Evolutionary conservation across 345 rosid species (phyloP), one percentile per base, ranked within the genome.

Genomic region (Melaleuca quinquenervia): DNA sequence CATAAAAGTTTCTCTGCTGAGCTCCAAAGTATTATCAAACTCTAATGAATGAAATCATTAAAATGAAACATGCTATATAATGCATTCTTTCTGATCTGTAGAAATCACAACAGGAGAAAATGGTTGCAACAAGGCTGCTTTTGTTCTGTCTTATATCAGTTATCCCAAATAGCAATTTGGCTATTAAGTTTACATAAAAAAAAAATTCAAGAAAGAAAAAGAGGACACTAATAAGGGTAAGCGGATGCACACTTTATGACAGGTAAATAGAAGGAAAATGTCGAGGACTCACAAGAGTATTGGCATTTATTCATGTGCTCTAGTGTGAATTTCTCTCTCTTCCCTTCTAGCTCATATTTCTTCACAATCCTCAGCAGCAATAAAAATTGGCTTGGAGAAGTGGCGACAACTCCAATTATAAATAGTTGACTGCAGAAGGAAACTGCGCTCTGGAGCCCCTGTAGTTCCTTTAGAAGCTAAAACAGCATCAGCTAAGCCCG

Each of bases 321-420:
- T 88, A 95, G 89, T 3, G 97, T 96, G 84, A 91, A 92, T 88
- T 93, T 98, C 90, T 98, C 98, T 88, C 91, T 92, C 98, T 91
- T 98, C 98, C 91, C 97, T 94, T 92, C 90, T 94, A 88, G 91
- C 90, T 62, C 91, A 88, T 84, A 92, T 91, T 86, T 94, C 98
- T 87, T 94, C 98, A 78, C 94, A 84, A 89, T 94, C 98, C 90
- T 98, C 99, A 56, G 94, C 89, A 29, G 92, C 91, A 80, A 90
- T 92, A 82, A 95, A 98, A 90, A 96, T 95, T 55, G 99, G 99
- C 93, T 94, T 96, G 55, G 99, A 98, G 89, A 98, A 98, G 91
- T 95, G 96, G 85, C 97, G 95, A 86, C 98, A 95, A 87, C 99
- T 96, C 98, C 98, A 96, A 87, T 91, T 96, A 88, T 98, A 98